Evolutionary conservation across 139 green algal genomes (phyloP).

Genomic region (Closterium sp.): DNA sequence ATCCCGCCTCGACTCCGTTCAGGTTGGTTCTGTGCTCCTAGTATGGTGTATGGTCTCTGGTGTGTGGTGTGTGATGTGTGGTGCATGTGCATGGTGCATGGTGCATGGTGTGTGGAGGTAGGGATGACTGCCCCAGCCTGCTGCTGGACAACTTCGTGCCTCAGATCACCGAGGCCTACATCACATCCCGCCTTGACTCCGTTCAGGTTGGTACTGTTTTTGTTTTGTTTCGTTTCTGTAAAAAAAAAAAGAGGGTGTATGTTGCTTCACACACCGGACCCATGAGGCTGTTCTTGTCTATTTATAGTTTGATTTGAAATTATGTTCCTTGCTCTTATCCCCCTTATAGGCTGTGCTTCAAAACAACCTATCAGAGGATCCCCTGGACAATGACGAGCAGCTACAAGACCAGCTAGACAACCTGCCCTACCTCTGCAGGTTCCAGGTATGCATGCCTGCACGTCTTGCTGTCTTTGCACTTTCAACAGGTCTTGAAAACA

Average conservation of each 20-base stretch:
- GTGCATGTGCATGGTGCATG: too few species aligned
- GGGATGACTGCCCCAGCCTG: constrained; percentile 81
- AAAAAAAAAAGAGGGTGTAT: neutral
- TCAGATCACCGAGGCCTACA: constrained; percentile 88
- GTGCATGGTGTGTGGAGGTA: neutral
- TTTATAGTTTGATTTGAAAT: neutral
- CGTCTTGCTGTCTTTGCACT: too few species aligned
- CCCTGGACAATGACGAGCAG: constrained; percentile 9
- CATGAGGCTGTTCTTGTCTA: neutral
- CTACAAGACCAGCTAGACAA: constrained; percentile 4
- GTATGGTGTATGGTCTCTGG: too few species aligned
- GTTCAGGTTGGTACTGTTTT: constrained; percentile 57
- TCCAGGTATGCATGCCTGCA: neutral
- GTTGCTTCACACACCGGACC: neutral
- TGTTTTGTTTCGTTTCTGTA: too few species aligned
- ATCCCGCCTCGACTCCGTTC: constrained; percentile 75
- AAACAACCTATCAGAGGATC: neutral
- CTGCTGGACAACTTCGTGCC: constrained; percentile 91
- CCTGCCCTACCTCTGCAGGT: neutral
- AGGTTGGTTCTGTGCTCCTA: neutral
- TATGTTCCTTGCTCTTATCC: neutral
- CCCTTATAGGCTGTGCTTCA: neutral
- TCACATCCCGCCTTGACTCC: constrained; percentile 77
- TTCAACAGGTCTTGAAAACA: too few species aligned
- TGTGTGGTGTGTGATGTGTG: too few species aligned